Conservation (phyloP, 495 filamentous ascomycete species). For the Glutinoglossum americanum region DNA sequence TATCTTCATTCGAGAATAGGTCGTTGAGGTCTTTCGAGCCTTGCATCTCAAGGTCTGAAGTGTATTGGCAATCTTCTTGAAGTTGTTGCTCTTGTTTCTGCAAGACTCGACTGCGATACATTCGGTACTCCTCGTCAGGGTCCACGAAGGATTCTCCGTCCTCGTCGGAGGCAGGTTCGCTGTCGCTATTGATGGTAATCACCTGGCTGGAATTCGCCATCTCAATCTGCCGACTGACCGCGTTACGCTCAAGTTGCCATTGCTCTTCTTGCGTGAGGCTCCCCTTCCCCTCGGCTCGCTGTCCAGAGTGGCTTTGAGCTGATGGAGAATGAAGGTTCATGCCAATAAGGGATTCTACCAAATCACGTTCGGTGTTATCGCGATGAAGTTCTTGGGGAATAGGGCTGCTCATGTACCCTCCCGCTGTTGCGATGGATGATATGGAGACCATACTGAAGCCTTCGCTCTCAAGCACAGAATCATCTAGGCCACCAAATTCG, state of each 20-base stretch:
- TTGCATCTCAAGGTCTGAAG: constrained; percentile 10
- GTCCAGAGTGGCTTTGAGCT: neutral
- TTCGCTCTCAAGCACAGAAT: constrained; percentile 37
- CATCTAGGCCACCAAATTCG: constrained; percentile 2
- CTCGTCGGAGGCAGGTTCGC: neutral
- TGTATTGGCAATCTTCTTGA: constrained; percentile 14
- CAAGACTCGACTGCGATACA: constrained; percentile 10
- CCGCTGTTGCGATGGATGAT: constrained; percentile 26
- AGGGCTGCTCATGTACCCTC: constrained; percentile 13
- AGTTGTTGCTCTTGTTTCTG: neutral
- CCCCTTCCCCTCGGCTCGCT: neutral
- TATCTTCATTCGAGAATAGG: constrained; percentile 1
- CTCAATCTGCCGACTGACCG: constrained; percentile 27
- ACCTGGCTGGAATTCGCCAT: constrained; percentile 25
- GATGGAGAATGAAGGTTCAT: neutral
- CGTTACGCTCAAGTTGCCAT: constrained; percentile 29
- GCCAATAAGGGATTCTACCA: neutral
- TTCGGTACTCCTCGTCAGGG: constrained; percentile 14
- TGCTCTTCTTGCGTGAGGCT: neutral
- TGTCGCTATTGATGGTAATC: constrained; percentile 30
- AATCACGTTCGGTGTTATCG: neutral
- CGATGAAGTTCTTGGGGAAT: neutral
- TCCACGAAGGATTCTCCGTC: neutral
- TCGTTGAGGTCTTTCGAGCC: neutral
- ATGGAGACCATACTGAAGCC: constrained; percentile 38